These are phyloP conservation scores for Saussurea involucrata DNA, from an alignment of 129 eudicot genomes.

Conservation along the genomic window DNA sequence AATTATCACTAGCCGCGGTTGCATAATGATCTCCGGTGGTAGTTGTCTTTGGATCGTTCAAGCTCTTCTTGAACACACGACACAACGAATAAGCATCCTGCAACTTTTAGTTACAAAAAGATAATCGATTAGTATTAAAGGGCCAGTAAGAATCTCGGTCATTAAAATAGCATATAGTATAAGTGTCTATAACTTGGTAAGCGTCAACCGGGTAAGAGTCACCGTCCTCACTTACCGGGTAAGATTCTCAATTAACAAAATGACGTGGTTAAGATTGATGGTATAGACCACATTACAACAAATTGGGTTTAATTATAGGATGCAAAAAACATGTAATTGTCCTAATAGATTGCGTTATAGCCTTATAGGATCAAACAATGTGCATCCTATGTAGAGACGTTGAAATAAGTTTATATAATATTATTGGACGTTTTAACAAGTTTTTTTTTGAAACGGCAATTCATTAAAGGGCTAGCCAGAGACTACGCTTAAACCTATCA, in stretches of 20 bases:
- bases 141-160: too few relatives aligned
- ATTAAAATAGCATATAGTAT: too few relatives aligned
- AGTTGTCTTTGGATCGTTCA: conserved; percentile 46
- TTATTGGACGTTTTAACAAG: background rate
- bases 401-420: background rate
- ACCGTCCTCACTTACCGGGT: too few relatives aligned
- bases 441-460: too few relatives aligned
- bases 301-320: too few relatives aligned
- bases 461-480: too few relatives aligned
- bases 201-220: too few relatives aligned
- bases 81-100: conserved; percentile 93
- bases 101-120: conserved; percentile 20
- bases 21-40: conserved; percentile 33
- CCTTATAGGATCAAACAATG: background rate
- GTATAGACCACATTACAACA: background rate
- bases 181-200: too few relatives aligned
- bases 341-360: background rate
- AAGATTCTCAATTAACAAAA: background rate
- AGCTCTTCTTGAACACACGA: conserved; percentile 84
- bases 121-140: too few relatives aligned
- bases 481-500: too few relatives aligned
- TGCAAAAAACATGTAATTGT: too few relatives aligned
- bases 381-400: background rate
- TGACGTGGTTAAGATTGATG: background rate
- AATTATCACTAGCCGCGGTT: conserved; percentile 48